These are phyloP conservation scores for Fusarium palustre DNA, from an alignment of 2,329 filamentous ascomycete genomes.

Conservation along the genomic window DNA sequence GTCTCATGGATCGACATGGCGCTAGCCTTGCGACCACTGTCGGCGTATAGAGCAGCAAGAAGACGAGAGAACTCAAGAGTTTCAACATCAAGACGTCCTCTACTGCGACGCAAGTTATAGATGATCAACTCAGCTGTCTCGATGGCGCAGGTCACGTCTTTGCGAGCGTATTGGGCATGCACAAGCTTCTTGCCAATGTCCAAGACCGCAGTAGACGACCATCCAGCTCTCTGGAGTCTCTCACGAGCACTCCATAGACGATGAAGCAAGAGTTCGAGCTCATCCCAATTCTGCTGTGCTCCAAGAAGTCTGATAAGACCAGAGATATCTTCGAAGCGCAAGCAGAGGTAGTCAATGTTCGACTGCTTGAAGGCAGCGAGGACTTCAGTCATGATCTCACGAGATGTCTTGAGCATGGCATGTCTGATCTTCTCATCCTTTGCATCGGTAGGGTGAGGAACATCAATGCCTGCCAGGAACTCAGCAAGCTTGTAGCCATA, in stretches of 20 bases:
- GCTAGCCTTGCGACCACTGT: conserved; percentile 12
- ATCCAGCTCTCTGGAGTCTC: conserved; percentile 35
- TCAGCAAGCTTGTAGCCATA: conserved; percentile 61
- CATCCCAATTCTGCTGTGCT: conserved; percentile 59
- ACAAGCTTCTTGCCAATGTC: conserved; percentile 44
- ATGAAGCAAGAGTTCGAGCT: conserved; percentile 53
- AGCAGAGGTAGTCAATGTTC: conserved; percentile 57
- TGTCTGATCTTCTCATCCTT: conserved; percentile 43
- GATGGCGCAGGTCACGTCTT: conserved; percentile 33
- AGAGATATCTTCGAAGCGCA: conserved; percentile 59
- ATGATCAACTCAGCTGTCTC: conserved; percentile 43
- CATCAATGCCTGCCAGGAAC: conserved; percentile 56
- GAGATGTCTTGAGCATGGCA: conserved; percentile 41
- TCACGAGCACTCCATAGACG: conserved; percentile 44
- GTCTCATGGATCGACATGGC: conserved; percentile 44
- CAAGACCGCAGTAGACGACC: conserved; percentile 40
- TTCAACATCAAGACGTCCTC: conserved; percentile 43
- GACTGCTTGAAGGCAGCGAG: conserved; percentile 56
- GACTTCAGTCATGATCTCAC: conserved; percentile 49
- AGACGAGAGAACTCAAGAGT: conserved; percentile 44
- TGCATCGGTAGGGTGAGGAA: conserved; percentile 48
- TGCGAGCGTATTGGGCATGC: conserved; percentile 35
- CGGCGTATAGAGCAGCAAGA: conserved; percentile 40
- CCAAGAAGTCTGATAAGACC: conserved; percentile 61
- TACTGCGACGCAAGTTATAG: conserved; percentile 46